Percentiles rank a stretch among this genome's conserved stretches.
Evolutionary conservation across 2,329 filamentous ascomycete species (phyloP).

Genomic region (Monilinia fructigena): DNA sequence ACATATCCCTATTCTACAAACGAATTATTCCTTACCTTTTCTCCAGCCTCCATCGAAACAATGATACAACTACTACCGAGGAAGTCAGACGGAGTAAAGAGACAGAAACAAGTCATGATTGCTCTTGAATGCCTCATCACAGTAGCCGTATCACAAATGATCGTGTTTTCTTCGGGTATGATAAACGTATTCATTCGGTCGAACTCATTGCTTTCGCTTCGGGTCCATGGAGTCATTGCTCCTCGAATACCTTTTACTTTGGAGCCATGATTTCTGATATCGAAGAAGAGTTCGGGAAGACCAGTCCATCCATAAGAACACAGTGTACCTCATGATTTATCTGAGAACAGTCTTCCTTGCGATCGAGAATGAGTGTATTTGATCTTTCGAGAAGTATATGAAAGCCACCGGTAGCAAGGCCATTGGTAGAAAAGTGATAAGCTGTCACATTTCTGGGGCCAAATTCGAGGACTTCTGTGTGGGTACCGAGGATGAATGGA

Average conservation of each 20-base stretch:
- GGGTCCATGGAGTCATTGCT: conserved; percentile 1
- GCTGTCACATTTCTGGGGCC: neutral
- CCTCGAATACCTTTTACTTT: neutral
- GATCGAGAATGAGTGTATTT: neutral
- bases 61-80: neutral
- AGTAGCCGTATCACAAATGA: conserved; percentile 1
- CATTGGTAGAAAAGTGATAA: conserved; percentile 1
- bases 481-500: neutral
- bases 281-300: neutral
- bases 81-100: neutral
- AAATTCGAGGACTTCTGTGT: neutral
- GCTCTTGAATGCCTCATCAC: neutral
- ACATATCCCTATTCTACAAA: neutral
- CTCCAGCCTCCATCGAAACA: neutral
- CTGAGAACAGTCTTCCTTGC: neutral
- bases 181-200: conserved; percentile 6
- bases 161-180: neutral
- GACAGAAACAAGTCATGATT: neutral
- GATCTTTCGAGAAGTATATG: conserved; percentile 1
- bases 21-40: neutral
- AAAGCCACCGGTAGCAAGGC: neutral
- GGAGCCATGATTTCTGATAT: neutral
- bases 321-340: neutral
- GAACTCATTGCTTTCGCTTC: neutral
- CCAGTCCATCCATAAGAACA: neutral